Evolutionary conservation across 2,329 filamentous ascomycete genomes (phyloP).

Genomic region (Aspergillus hortae): DNA sequence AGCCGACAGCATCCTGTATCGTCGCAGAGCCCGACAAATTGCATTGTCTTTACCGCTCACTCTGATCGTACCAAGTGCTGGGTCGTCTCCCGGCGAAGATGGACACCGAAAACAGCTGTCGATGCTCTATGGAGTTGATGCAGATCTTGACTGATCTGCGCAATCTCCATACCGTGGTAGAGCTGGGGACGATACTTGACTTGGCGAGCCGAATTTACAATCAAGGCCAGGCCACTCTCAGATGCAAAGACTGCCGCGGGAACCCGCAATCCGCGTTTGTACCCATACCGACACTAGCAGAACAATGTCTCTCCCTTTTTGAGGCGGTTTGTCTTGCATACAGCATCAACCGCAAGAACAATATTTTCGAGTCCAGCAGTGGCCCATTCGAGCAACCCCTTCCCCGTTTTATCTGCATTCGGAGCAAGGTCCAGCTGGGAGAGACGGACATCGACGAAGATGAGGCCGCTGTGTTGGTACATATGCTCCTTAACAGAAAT

Average conservation of each 20-base stretch:
- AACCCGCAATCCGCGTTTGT: constrained; percentile 22
- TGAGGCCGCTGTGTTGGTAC: constrained; percentile 20
- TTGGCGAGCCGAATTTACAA: constrained; percentile 20
- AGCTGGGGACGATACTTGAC: constrained; percentile 22
- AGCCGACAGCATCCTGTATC: background rate
- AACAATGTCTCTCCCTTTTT: constrained; percentile 28
- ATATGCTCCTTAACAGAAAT: constrained; percentile 19
- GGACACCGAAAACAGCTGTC: constrained; percentile 16
- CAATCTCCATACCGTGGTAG: constrained; percentile 23
- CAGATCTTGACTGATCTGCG: constrained; percentile 22
- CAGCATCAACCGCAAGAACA: constrained; percentile 18
- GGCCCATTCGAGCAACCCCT: constrained; percentile 20
- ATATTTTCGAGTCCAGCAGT: constrained; percentile 20
- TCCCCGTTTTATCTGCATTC: constrained; percentile 22
- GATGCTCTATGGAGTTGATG: constrained; percentile 21
- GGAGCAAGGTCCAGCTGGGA: constrained; percentile 23
- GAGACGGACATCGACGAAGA: constrained; percentile 25
- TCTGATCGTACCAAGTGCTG: background rate
- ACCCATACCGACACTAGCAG: constrained; percentile 39
- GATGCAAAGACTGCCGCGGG: constrained; percentile 20
- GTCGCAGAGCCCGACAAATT: too few species aligned
- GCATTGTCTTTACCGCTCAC: too few species aligned
- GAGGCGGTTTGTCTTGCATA: constrained; percentile 26
- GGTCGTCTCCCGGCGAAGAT: constrained; percentile 4
- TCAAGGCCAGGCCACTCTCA: constrained; percentile 19